phyloP scores from a whole-genome alignment of 352 stramenopile genomes.

The Aphanomyces cochlioides region DNA sequence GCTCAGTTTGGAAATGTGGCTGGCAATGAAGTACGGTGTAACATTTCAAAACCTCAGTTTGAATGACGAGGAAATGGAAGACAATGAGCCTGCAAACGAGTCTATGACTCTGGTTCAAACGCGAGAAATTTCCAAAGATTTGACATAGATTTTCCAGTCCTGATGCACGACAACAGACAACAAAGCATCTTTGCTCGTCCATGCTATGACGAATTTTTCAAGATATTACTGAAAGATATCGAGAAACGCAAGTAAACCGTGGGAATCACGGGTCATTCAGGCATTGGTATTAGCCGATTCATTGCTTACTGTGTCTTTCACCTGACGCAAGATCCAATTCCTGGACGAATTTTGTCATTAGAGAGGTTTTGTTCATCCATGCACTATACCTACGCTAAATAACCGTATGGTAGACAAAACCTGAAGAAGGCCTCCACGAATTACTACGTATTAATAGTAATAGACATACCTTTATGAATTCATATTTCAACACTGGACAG shows the following conservation, averaged over 20 bases:
- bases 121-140: neutral
- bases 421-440: too few species aligned
- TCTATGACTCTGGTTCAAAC: too few species aligned
- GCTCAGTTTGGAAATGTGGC: neutral
- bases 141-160: neutral
- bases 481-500: too few species aligned
- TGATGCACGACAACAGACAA: neutral
- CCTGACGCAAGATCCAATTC: constrained; percentile 14
- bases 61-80: neutral
- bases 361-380: too few species aligned
- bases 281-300: constrained; percentile 33
- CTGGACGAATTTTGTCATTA: neutral
- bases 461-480: too few species aligned
- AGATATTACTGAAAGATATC: neutral
- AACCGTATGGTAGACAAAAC: too few species aligned
- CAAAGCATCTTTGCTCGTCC: neutral
- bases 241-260: neutral
- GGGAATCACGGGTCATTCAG: constrained; percentile 34
- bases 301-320: constrained; percentile 36
- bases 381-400: too few species aligned
- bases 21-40: neutral
- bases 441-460: too few species aligned
- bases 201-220: neutral
- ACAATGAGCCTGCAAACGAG: neutral
- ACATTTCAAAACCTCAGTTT: neutral